phyloP scores from a whole-genome alignment of 495 filamentous ascomycete species.

The Viridothelium virens region DNA sequence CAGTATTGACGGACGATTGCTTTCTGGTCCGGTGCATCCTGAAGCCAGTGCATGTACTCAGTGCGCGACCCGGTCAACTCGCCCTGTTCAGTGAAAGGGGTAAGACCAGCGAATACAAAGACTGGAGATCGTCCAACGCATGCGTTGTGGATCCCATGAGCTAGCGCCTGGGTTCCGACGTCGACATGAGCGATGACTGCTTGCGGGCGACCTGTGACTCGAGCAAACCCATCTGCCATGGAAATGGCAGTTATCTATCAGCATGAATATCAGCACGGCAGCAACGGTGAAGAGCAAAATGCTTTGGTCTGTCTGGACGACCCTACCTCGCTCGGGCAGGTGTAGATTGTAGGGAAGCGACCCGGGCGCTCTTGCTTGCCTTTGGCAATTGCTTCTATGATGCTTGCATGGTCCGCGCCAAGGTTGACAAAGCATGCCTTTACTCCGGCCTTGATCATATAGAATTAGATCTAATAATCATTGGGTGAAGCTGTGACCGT shows the following conservation, averaged over 20 bases:
- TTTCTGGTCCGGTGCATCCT: constrained; percentile 25
- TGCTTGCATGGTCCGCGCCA: constrained; percentile 24
- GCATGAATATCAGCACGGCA: too few relatives aligned
- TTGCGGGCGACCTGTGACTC: constrained; percentile 21
- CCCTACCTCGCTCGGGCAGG: constrained; percentile 16
- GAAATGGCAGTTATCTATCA: constrained; percentile 20
- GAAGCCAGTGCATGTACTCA: constrained; percentile 26
- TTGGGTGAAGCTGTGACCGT: neutral
- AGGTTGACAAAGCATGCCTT: constrained; percentile 23
- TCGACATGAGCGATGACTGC: constrained; percentile 24
- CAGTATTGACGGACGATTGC: constrained; percentile 23
- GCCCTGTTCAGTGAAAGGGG: constrained; percentile 20
- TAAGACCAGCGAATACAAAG: constrained; percentile 23
- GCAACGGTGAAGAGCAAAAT: too few relatives aligned
- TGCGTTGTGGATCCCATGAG: constrained; percentile 20
- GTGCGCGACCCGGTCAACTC: constrained; percentile 19
- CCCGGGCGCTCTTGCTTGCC: constrained; percentile 18
- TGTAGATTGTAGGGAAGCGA: constrained; percentile 18
- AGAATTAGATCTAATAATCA: neutral
- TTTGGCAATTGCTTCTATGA: constrained; percentile 24
- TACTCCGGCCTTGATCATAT: constrained; percentile 15
- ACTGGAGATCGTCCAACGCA: constrained; percentile 19
- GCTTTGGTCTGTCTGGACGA: too few relatives aligned
- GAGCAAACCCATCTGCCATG: constrained; percentile 23
- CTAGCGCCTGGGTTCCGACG: constrained; percentile 23